Evolutionary conservation across 441 rosid genomes (phyloP), one percentile per base, ranked within the genome.

Genomic region (Aleurites moluccanus): DNA sequence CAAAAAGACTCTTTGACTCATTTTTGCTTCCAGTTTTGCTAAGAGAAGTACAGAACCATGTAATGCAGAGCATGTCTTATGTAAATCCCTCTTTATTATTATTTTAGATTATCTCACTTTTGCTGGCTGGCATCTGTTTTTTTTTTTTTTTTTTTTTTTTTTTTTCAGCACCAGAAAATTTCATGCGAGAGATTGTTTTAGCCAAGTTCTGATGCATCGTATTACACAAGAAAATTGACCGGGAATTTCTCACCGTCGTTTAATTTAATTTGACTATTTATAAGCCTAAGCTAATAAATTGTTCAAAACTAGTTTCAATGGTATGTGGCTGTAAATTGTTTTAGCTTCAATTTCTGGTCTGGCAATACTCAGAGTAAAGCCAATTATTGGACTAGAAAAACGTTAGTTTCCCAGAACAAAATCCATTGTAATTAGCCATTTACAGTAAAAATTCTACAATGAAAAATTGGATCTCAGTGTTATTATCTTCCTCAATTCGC

Each of bases 161-260:
- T 50, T 50, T 57, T 2, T 73, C 86, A 87, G 88, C 86, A 25
- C 90, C 90, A 6, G 68, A 61, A 67, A 84, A 79, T 56, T 85
- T 87, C 70, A 84, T 85, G 88, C 61, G 85, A 75, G 83, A 85
- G 69, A 84, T 82, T 21, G 81, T 85, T 56, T 38, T 82, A 60
- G 73, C 80, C 38, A 78, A 81, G 72, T 85, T 87, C 84, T 87
- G 85, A 82, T 66, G 60, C 27, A 74, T 45, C 28, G 52, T 20
- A 35, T 18, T 5, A 35, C 9, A 9, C 47, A 2, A 7, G 4
- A 3, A 11, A 23, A 20, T 23, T 16, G 0, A 23, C 64, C 16
- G 9, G 50, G 11, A 42, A 56, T n/a, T 3, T 47, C n/a, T n/a
- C 55, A 49, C 44, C 35, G 23, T 50, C 42, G 38, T 38, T 56